Evolutionary conservation across 371 early-diverging fungal genomes (phyloP).

Genomic region (Syncephalis plumigaleata): DNA sequence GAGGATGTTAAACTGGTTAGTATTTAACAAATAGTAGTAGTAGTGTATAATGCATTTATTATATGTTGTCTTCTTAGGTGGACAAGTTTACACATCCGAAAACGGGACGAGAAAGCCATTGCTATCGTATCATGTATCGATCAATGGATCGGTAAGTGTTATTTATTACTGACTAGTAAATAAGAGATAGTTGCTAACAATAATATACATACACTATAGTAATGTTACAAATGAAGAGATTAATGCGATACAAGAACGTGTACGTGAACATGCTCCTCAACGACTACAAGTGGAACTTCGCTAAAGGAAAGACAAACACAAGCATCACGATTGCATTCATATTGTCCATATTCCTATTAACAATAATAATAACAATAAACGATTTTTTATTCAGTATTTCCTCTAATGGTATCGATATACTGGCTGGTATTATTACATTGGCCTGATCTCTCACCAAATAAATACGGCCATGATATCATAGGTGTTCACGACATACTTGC

Average conservation of each 20-base stretch:
- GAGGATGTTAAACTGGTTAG: conserved; percentile 72
- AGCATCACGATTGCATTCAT: too few relatives aligned
- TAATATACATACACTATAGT: conserved; percentile 14
- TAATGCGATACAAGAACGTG: conserved; percentile 67
- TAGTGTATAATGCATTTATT: neutral
- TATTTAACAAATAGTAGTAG: neutral
- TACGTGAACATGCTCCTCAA: conserved; percentile 43
- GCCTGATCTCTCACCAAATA: too few relatives aligned
- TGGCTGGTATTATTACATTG: too few relatives aligned
- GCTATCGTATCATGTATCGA: conserved; percentile 87
- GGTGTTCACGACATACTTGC: too few relatives aligned
- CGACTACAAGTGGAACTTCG: conserved; percentile 64
- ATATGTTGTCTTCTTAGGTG: conserved; percentile 24
- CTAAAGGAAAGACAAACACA: conserved; percentile 15
- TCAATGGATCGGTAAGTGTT: conserved; percentile 58
- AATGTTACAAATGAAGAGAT: conserved; percentile 88
- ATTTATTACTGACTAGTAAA: conserved; percentile 2
- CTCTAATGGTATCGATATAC: too few relatives aligned
- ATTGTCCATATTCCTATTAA: too few relatives aligned
- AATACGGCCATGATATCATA: too few relatives aligned
- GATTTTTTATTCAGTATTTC: too few relatives aligned
- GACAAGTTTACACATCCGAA: conserved; percentile 82
- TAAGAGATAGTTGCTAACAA: neutral
- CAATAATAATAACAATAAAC: too few relatives aligned
- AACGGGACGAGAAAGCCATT: conserved; percentile 56